Base-by-base conservation (phyloP, 768 basidiomycete genomes). In the Floccularia luteovirens region DNA sequence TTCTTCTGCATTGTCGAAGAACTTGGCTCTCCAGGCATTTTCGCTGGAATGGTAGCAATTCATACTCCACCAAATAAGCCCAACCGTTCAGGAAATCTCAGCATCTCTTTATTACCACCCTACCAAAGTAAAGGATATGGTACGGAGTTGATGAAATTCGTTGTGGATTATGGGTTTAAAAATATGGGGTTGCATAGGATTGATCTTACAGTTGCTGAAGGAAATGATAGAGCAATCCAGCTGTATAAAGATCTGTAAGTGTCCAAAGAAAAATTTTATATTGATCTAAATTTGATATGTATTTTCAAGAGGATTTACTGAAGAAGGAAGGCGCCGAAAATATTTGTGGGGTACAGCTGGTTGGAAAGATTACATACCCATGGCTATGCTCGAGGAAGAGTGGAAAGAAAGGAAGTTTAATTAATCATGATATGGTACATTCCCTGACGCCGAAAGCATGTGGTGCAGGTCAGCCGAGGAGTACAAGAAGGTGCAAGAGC, bases 171-270 rank as follows among this genome's bases (percentile, higher is more conserved):
- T 41, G 56, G 56, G 19, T 73, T 73, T 23, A 42, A 56, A 31
- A 58, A 58, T 50, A 46, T 72, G 34, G 58, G 52, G 17, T 40
- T 70, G 47, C 64, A 68, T 31, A 62, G 69, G 11, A 43, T 73
- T 41, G 63, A 68, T 21, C 50, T 73, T 37, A 53, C 48, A 1
- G 66, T 68, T 31, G 50, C 62, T 35, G 61, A 60, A 23, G 55
- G 48, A 12, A 73, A 74, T 31, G 54, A 46, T 31, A 48, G 60
- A 17, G 70, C 68, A 3, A 43, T 66, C 17, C 48, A 51, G 37
- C 51, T 71, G 10, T 72, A 72, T 31, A 56, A 60, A 43, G 64
- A 63, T 44, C 48, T 63, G 71, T 72, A 46, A 57, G 70, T 57
- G 1, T 1, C 10, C 25, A 16, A 12, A 10, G n/a, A n/a, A n/a